phyloP scores from a whole-genome alignment of 306 rosid genomes.

The Rubus parviflorus region DNA sequence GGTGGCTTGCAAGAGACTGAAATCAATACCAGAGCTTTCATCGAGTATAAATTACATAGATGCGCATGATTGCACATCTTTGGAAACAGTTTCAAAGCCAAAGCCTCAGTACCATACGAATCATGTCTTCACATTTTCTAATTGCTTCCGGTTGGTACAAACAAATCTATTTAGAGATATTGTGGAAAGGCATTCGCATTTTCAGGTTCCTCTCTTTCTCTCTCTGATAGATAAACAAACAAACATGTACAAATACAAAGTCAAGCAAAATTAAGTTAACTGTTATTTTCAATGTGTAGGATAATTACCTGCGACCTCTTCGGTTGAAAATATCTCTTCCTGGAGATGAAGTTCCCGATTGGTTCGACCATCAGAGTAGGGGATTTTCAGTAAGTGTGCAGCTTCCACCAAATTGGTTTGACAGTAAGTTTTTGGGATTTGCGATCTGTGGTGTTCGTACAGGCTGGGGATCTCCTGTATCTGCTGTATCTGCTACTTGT shows the following conservation, averaged over 20 bases:
- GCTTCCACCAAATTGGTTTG: neutral
- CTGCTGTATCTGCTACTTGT: neutral
- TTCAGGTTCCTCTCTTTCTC: neutral
- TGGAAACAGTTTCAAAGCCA: neutral
- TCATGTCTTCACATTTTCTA: neutral
- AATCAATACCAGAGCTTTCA: neutral
- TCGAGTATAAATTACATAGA: neutral
- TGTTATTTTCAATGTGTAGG: neutral
- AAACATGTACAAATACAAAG: neutral
- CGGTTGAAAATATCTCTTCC: neutral
- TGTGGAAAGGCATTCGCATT: neutral
- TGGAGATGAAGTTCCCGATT: neutral
- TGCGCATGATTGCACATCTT: neutral
- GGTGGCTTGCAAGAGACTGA: neutral
- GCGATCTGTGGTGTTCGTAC: neutral
- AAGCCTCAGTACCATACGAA: neutral
- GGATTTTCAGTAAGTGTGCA: neutral
- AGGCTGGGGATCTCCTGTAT: neutral
- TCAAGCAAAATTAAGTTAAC: neutral
- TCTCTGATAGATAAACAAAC: neutral
- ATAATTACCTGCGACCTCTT: neutral
- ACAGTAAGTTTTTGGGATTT: neutral
- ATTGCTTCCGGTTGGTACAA: neutral
- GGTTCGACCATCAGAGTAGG: neutral
- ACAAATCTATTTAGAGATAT: neutral